A percentile compares a stretch with the other conserved stretches of the same genome.
Conservation (phyloP, 2,329 filamentous ascomycete species). For the Aspergillus japonicus region DNA sequence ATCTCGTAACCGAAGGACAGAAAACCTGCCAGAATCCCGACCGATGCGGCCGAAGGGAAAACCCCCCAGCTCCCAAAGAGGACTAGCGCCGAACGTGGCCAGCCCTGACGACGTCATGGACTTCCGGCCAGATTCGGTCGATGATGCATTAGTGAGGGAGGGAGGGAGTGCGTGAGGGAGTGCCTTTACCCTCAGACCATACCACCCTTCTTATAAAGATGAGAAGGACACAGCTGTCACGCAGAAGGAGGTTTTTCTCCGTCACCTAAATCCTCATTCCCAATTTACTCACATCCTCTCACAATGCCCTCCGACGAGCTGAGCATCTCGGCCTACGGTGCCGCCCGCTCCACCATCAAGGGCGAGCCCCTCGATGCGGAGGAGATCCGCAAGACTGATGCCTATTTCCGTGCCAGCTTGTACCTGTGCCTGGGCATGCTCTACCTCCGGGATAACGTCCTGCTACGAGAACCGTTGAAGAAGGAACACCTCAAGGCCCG, state of each 20-base stretch:
- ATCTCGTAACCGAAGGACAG: background rate
- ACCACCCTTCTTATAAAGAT: too few species aligned
- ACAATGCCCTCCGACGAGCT: slow-evolving; percentile 21
- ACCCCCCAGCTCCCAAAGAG: background rate
- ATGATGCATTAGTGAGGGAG: background rate
- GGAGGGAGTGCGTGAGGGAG: too few species aligned
- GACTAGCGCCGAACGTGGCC: background rate
- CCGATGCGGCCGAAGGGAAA: background rate
- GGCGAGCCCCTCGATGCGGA: slow-evolving; percentile 62
- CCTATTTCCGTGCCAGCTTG: slow-evolving; percentile 71
- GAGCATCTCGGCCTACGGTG: slow-evolving; percentile 64
- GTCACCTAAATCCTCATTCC: background rate
- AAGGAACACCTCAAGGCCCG: slow-evolving; percentile 71
- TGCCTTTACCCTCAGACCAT: background rate
- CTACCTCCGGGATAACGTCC: slow-evolving; percentile 71
- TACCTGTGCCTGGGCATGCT: slow-evolving; percentile 80
- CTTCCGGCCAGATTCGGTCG: background rate
- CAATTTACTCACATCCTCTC: background rate
- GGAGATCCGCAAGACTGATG: slow-evolving; percentile 66
- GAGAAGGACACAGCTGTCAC: too few species aligned
- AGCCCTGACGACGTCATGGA: background rate
- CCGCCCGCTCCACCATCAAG: slow-evolving; percentile 64
- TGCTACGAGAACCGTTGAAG: slow-evolving; percentile 67
- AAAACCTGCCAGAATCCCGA: too few species aligned
- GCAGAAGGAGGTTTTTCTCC: too few species aligned